Base-by-base conservation (phyloP, 1,284 basidiomycete species). In the Ustilago xerochloae region DNA sequence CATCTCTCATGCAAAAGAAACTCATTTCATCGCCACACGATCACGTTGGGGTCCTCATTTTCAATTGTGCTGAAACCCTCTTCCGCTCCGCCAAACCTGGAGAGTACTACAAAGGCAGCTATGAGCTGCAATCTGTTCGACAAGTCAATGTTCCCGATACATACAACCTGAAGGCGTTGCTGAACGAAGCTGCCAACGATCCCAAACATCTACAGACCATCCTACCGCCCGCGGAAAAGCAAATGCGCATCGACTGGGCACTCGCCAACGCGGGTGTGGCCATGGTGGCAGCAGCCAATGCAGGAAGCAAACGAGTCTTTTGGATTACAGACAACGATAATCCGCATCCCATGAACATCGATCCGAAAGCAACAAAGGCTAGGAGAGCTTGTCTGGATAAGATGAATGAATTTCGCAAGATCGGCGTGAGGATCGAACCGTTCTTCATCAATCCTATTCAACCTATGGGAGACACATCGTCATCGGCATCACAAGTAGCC, bases 321-420 rank as follows among this genome's bases (percentile, higher is more conserved):
- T 87, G 94, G 51, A 91, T 99, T 49, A 98, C 96, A 0, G 91
- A 98, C 82, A 90, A 94, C 70, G 96, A 97, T 80, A 85, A 90
- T 56, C 90, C 90, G 13, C 72, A 77, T 56, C 68, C 76, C 5
- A 66, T 71, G 43, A 49, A 33, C 32, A 28, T 26, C 36, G 39
- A 49, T 80, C 94, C 93, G 26, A 70, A 67, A 30, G 63, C 67
- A 28, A 67, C 72, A 35, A 73, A 77, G 59, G 61, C 61, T 26
- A 54, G 65, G 7, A 55, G 60, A 20, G 56, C 63, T 10, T 74
- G 64, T 13, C 46, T 79, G 33, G 75, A 77, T 38, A 77, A 77
- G 62, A 76, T 79, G 66, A 66, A 62, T 63, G 94, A 97, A 84
- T 87, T 96, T 39, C 87, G 88, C 4, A 90, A 93, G 83, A 89